Base-by-base conservation (phyloP, 306 rosid genomes). In the Hippophae rhamnoides region DNA sequence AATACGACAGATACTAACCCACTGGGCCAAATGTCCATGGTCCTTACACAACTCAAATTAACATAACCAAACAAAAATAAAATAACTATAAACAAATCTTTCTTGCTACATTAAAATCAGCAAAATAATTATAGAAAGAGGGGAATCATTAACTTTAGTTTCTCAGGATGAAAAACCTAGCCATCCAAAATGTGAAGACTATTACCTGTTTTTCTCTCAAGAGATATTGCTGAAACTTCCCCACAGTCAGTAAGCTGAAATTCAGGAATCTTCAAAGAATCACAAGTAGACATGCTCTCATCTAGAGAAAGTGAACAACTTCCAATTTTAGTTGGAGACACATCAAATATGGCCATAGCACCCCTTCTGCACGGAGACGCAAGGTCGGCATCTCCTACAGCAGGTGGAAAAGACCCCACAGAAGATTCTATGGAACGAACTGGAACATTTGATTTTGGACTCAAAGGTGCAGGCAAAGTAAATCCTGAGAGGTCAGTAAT, bases 201-300 rank as follows among this genome's bases (percentile, higher is more conserved):
- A 69, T 42, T 56, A 54, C 41, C 45, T 52, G 78, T 61, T 69
- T 61, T 67, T 54, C 69, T 66, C 60, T 76, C 84, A 41, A 71
- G 73, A 48, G 68, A 72, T 59, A 48, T 57, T 11, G 64, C 72
- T 62, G 58, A 50, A 41, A 41, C 23, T 44, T 72, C 85, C 47
- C 65, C 68, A 23, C 52, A 60, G 67, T 60, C 68, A 69, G 53
- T 31, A 69, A 62, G 68, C 38, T 78, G 69, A 43, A 80, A 53
- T 54, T 78, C 82, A 12, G 63, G 64, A 60, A 75, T 68, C 66
- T 44, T 73, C 51, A 78, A 43, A 47, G 77, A 75, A 68, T 75
- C 80, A 47, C 69, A 68, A 12, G 74, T 69, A 57, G 74, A 74
- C 60, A 67, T 67, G 77, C 68, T 63, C 69, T 71, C 77, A 25